Base-by-base conservation (phyloP, 371 early-diverging fungal species). In the Cokeromyces recurvatus region DNA sequence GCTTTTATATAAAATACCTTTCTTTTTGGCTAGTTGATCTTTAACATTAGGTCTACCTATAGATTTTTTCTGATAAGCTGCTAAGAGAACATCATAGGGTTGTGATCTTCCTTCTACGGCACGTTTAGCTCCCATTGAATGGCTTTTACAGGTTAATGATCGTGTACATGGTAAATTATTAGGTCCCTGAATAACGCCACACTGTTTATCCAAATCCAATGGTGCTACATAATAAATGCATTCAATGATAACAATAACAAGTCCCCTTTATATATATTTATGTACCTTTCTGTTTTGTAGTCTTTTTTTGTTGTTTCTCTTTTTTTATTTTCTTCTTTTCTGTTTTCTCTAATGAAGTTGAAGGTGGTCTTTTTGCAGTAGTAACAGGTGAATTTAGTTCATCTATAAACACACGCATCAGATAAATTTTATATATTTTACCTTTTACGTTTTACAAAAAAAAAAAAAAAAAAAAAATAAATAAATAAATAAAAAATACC, bases 121-220 rank as follows among this genome's bases (percentile, higher is more conserved):
- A 25, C 91, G 79, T 59, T 91, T 91, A 39, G 83, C 78, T 5
- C 88, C 86, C 85, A 91, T 87, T 11, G 91, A 85, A 48, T 91
- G 91, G 6, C 81, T 87, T 62, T 91, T 91, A 62, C 91, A 91
- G 22, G 91, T 91, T 17, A 91, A 66, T 36, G 90, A 87, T 22
- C 91, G 79, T 39, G 86, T 77, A 49, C 91, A 91, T 0, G 85
- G 84, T 21, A 63, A 47, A 25, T 71, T 74, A 22, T 78, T 79
- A 2, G 80, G 77, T 25, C 68, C 69, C 25, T 61, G 51, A 21
- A 87, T 56, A 6, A 90, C 90, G 40, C 91, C 91, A 53, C 91
- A 91, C 46, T 91, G 91, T 46, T 78, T 84, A 59, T 91, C 91
- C 51, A 91, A 60, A 55, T 91, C 91, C 59, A 91, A 51, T 4